Evolutionary conservation across 768 basidiomycete species (phyloP).

Genomic region (Gymnopilus dilepis): DNA sequence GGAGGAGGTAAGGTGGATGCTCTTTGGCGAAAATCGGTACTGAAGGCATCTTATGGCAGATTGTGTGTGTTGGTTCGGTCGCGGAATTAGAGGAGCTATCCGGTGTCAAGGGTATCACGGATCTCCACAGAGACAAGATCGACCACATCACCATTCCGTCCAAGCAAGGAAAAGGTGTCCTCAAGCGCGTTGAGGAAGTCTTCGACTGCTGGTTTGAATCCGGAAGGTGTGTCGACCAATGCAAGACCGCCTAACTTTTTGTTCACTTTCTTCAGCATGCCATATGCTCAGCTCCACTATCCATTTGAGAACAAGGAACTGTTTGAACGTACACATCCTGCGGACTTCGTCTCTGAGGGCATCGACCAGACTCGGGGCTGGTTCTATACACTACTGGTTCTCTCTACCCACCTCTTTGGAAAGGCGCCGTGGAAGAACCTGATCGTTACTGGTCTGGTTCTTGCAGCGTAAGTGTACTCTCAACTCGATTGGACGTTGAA

Average conservation of each 20-base stretch:
- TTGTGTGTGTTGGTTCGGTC: constrained; percentile 87
- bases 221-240: constrained; percentile 73
- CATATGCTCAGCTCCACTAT: constrained; percentile 96
- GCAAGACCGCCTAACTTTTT: not conserved
- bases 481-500: not conserved
- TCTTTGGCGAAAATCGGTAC: not conserved
- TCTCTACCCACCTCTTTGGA: constrained; percentile 94
- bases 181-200: constrained; percentile 95
- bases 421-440: constrained; percentile 98
- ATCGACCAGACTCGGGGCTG: constrained; percentile 99
- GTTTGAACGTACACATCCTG: constrained; percentile 88
- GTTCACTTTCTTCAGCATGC: constrained; percentile 74
- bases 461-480: constrained; percentile 75
- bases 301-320: constrained; percentile 96
- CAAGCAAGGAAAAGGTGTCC: constrained; percentile 78
- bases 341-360: constrained; percentile 96
- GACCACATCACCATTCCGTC: constrained; percentile 98
- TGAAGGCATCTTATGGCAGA: constrained; percentile 41
- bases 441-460: constrained; percentile 93
- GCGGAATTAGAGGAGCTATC: constrained; percentile 86
- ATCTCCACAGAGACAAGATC: constrained; percentile 93
- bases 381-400: constrained; percentile 98
- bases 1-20: constrained; percentile 66
- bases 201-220: constrained; percentile 99
- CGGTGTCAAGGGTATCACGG: constrained; percentile 82